Percentiles rank a stretch among this genome's conserved stretches.
These are phyloP conservation scores for Xylaria sp. DNA, from an alignment of 2,329 filamentous ascomycete species.

Conservation along the genomic window DNA sequence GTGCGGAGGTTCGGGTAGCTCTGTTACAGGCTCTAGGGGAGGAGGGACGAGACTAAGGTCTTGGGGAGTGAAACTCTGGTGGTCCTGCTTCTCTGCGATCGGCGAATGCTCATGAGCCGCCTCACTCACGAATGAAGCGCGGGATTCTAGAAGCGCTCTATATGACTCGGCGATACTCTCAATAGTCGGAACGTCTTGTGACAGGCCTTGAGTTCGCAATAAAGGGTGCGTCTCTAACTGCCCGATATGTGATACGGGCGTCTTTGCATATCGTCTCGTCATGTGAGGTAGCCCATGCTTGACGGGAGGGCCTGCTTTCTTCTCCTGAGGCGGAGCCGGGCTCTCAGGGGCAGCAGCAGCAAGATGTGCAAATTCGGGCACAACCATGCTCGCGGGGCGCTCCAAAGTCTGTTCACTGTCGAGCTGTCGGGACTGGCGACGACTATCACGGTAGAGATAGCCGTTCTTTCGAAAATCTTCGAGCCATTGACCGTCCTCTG, in stretches of 20 bases:
- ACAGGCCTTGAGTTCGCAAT: slow-evolving; percentile 40
- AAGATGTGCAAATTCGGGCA: slow-evolving; percentile 54
- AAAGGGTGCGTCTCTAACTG: slow-evolving; percentile 57
- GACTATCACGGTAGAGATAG: slow-evolving; percentile 40
- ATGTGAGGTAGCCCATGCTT: slow-evolving; percentile 45
- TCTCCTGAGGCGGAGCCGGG: slow-evolving; percentile 40
- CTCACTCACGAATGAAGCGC: slow-evolving; percentile 51
- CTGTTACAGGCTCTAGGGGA: slow-evolving; percentile 34
- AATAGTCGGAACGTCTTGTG: slow-evolving; percentile 55
- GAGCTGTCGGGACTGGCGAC: slow-evolving; percentile 22
- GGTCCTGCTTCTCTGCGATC: slow-evolving; percentile 11
- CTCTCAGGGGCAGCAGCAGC: slow-evolving; percentile 41
- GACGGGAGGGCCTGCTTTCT: slow-evolving; percentile 36
- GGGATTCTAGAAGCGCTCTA: slow-evolving; percentile 57
- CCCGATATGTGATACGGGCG: slow-evolving; percentile 61
- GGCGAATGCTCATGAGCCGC: slow-evolving; percentile 40
- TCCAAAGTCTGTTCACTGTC: slow-evolving; percentile 31
- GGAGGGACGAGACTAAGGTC: slow-evolving; percentile 24
- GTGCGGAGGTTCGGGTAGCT: slow-evolving; percentile 33
- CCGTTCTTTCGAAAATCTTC: slow-evolving; percentile 47
- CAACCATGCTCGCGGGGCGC: slow-evolving; percentile 38
- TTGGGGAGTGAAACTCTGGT: slow-evolving; percentile 21
- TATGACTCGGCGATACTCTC: slow-evolving; percentile 65
- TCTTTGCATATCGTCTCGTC: slow-evolving; percentile 62
- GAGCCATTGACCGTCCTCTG: slow-evolving; percentile 47